Evolutionary conservation across 2,329 filamentous ascomycete species (phyloP).

Genomic region (Chaetomium sp.): DNA sequence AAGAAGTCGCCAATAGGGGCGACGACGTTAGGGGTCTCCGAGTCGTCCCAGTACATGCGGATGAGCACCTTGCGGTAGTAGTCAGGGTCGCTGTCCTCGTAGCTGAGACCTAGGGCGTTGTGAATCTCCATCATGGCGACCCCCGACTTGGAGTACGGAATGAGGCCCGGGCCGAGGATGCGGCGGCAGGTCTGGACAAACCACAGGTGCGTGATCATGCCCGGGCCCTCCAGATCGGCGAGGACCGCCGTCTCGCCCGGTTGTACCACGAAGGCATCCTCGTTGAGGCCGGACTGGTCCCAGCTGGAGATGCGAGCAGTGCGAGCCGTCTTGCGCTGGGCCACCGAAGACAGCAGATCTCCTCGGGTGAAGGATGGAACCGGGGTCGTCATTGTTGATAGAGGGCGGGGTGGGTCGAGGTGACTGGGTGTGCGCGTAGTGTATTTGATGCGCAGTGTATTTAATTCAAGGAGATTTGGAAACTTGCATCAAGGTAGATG

Average conservation of each 20-base stretch:
- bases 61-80: constrained; percentile 5
- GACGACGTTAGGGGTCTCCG: constrained; percentile 1
- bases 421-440: background rate
- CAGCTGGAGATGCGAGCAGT: constrained; percentile 2
- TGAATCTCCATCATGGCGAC: constrained; percentile 5
- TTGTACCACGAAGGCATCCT: constrained; percentile 4
- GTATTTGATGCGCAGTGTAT: no score
- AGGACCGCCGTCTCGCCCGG: constrained; percentile 4
- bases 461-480: no score
- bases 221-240: constrained; percentile 1
- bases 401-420: background rate
- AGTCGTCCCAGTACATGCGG: constrained; percentile 4
- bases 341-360: constrained; percentile 1
- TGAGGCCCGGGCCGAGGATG: constrained; percentile 5
- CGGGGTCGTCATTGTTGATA: background rate
- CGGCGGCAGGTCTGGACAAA: constrained; percentile 3
- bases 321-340: constrained; percentile 3
- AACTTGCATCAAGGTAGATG: no score
- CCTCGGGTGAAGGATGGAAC: background rate
- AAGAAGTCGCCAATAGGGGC: constrained; percentile 2
- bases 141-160: constrained; percentile 4
- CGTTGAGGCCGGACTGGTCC: constrained; percentile 5
- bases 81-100: constrained; percentile 3
- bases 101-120: constrained; percentile 3
- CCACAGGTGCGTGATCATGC: constrained; percentile 3